These are phyloP conservation scores for Cyclanthera cordifolia DNA, from an alignment of 306 rosid genomes.

Conservation along the genomic window DNA sequence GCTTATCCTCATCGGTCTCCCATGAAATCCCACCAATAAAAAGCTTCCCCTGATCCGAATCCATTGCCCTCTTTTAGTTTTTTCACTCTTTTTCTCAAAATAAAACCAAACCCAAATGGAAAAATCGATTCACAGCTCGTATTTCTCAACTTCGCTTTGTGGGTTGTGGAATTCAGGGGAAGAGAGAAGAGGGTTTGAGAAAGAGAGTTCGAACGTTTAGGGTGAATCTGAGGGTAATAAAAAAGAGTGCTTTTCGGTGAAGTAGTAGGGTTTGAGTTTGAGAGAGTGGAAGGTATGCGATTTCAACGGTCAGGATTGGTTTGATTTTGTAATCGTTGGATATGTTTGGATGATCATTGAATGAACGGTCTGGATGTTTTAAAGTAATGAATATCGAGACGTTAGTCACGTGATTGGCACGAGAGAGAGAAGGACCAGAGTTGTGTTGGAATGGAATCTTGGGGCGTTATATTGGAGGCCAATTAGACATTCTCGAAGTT, in stretches of 20 bases:
- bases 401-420: slow-evolving; percentile 13
- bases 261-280: slow-evolving; percentile 1
- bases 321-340: not conserved
- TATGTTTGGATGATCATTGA: not conserved
- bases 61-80: slow-evolving; percentile 34
- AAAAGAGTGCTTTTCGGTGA: not conserved
- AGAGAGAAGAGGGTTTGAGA: slow-evolving; percentile 19
- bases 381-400: not conserved
- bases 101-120: not conserved
- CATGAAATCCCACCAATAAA: slow-evolving; percentile 94
- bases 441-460: not conserved
- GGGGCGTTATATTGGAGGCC: not conserved
- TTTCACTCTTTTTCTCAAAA: not conserved
- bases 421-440: not conserved
- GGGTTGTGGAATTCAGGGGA: not conserved
- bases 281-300: slow-evolving; percentile 5
- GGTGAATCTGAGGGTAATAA: not conserved
- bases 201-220: not conserved
- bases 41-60: slow-evolving; percentile 93
- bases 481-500: not conserved
- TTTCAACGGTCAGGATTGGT: slow-evolving; percentile 26
- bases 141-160: not conserved
- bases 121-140: not conserved
- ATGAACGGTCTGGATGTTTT: not conserved
- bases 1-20: slow-evolving; percentile 89